These are phyloP conservation scores for Acacia crassicarpa DNA, from an alignment of 306 rosid species.

Conservation along the genomic window DNA sequence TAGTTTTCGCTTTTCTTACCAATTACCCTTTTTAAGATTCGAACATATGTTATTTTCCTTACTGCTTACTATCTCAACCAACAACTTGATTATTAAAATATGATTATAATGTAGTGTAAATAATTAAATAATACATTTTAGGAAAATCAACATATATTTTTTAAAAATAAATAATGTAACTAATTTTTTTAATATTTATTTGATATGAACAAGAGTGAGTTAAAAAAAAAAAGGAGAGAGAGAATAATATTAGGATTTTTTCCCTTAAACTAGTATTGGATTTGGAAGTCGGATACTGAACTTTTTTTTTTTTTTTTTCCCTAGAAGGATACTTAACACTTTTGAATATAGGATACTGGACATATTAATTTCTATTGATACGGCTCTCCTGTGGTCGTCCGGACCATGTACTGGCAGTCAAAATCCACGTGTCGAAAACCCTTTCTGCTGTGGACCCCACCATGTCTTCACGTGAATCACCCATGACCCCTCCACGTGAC, in stretches of 20 bases:
- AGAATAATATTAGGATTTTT: not conserved
- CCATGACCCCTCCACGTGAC: conserved; percentile 28
- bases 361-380: not conserved
- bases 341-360: not conserved
- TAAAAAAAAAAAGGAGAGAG: not conserved
- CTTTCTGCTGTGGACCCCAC: not conserved
- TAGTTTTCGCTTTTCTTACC: too few relatives aligned
- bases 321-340: too few relatives aligned
- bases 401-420: conserved; percentile 27
- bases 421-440: not conserved
- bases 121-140: too few relatives aligned
- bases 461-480: conserved; percentile 68
- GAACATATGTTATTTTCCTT: too few relatives aligned
- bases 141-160: too few relatives aligned
- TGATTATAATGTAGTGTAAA: too few relatives aligned
- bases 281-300: not conserved
- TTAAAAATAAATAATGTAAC: too few relatives aligned
- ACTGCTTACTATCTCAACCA: too few relatives aligned
- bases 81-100: too few relatives aligned
- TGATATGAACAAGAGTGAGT: too few relatives aligned
- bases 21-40: too few relatives aligned
- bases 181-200: too few relatives aligned
- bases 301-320: not conserved
- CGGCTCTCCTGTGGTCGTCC: not conserved
- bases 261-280: not conserved